Evolutionary conservation across 495 filamentous ascomycete species (phyloP), one percentile per base, ranked within the genome.

Genomic region (Acidiella bohemica): DNA sequence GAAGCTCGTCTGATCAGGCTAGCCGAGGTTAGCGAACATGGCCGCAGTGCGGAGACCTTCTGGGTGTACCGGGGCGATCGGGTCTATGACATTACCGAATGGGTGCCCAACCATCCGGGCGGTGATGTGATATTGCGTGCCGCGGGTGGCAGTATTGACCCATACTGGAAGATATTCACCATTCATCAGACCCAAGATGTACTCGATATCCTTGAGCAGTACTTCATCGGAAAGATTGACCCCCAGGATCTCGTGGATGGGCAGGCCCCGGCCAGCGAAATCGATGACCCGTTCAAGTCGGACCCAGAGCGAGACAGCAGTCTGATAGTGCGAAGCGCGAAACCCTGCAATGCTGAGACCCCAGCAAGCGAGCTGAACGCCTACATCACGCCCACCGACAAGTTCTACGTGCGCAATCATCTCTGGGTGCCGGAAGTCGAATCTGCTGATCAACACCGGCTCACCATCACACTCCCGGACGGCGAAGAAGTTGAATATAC

Each of bases 361-460:
- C 71, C 71, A 2, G 61, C 39, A 14, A 33, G 18, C 24, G 22
- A 39, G 11, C 46, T 53, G 19, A 18, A 18, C 16, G 11, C 41
- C 14, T 72, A 60, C 2, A 62, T 82, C 46, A 81, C 76, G 0
- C 63, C 65, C 0, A 81, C 78, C 35, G 38, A 62, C 4, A 62
- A 75, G 5, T 68, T 73, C 46, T 80, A 78, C 43, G 72, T 82
- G 0, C 69, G 78, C 14, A 82, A 81, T 41, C 78, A 81, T 41
- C 76, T 75, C 13, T 71, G 72, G 0, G 73, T 82, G 28, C 78
- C 78, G 1, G 49, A 67, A 0, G 79, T 80, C 38, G 68, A 76
- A n/a, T n/a, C n/a, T 8, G 51, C 63, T 20, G 61, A 70, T 0
- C 61, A 66, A 9, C 80, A 51, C 41, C 62, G 56, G 14, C 46